Evolutionary conservation across 2,329 filamentous ascomycete genomes (phyloP), one percentile per base, ranked within the genome.

Genomic region (Rachicladosporium sp.): DNA sequence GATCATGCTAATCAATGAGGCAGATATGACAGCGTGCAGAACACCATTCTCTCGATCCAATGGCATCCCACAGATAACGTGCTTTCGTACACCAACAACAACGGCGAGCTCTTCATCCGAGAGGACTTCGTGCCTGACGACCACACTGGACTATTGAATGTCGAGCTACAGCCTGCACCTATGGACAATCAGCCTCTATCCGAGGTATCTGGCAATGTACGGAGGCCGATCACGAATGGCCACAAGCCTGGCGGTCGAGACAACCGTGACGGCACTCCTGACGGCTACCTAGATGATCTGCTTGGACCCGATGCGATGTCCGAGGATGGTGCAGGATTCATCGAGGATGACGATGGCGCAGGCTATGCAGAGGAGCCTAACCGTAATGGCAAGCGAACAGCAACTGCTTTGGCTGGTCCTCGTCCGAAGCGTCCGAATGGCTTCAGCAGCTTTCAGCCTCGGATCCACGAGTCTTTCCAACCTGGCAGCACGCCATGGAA

Each of bases 401-500:
- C 52, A 34, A 35, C 29, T 41, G 29, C 37, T 51, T 29, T 47
- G 2, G 62, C 66, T 43, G 66, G 62, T 15, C 58, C 62, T 37
- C 56, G 61, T 12, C 56, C 58, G 12, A 80, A 81, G 54, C 68
- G 74, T 40, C 61, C 66, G n/a, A 60, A 65, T 29, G 15, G 6
- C 33, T 63, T 64, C 29, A 59, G 61, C 21, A 48, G 62, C 34
- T 71, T 72, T 60, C 63, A 74, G 47, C 80, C 87, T 1, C 73
- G 78, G 50, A 74, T 82, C 29, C 93, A 98, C 51, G 76, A 81
- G 38, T 66, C 89, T 2, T 93, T 98, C 58, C 93, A 98, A 58
- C 85, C 89, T 0, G 89, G 91, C 1, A 88, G 87, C 39, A 98
- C 91, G 0, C 89, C 89, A 0, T 98, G 91, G 93, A 78, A 86